Base-by-base conservation (phyloP, 306 rosid species). In the Rosa multiflora region DNA sequence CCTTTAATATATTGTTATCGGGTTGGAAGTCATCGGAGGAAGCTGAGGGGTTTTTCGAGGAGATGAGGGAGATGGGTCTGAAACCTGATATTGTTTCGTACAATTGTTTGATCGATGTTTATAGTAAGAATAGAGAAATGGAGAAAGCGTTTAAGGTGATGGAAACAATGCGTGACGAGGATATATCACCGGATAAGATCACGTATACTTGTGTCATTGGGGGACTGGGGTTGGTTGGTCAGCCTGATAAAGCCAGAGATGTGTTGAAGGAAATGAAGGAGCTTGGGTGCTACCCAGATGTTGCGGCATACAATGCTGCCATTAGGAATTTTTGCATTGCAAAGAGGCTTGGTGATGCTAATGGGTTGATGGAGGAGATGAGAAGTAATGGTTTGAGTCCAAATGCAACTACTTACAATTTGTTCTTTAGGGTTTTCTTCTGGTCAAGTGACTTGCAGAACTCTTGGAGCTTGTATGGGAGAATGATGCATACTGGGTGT, bases 211-310 rank as follows among this genome's bases (percentile, higher is more conserved):
- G 91, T 85, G 73, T 91, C 46, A 91, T 92, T 42, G 97, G 99
- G 62, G 97, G 97, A 29, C 79, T 91, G 86, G 99, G 99, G 62
- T 84, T 94, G 89, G 79, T 88, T 51, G 97, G 97, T 70, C 97
- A 89, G 81, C 97, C 97, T 0, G 95, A 92, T 88, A 92, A 94
- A 62, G 99, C 95, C 29, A 87, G 86, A 63, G 82, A 80, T 84
- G 75, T 92, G 77, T 86, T 92, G 85, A 92, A 91, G 88, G 99
- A 94, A 74, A 92, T 94, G 97, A 87, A 83, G 89, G 97, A 92
- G 87, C 85, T 77, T 75, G 97, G 97, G 32, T 87, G 92, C 84
- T 89, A 87, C 81, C 95, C 97, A 0, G 95, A 94, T 85, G 91
- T 67, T 47, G 89, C 99, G 0, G 97, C 97, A 0, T 91, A 94